phyloP scores from a whole-genome alignment of 148 eudicot species.

The Mesembryanthemum crystallinum region DNA sequence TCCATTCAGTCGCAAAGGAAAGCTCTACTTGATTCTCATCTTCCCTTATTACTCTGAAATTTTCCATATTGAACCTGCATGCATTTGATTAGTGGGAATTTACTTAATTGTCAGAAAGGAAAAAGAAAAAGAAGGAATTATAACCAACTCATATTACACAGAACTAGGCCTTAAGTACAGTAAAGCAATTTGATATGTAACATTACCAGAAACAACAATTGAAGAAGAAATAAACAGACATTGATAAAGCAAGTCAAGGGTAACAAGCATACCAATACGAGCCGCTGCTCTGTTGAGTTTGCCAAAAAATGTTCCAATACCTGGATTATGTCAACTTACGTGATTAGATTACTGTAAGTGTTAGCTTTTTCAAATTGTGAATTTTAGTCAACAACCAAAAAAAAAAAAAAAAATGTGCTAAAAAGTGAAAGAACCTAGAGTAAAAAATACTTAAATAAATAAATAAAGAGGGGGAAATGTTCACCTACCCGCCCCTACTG shows the following conservation, averaged over 20 bases:
- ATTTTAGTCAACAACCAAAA: too few species aligned
- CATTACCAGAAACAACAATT: neutral
- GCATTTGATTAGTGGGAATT: neutral
- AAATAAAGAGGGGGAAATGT: neutral
- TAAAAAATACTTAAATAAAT: too few species aligned
- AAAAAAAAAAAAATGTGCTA: too few species aligned
- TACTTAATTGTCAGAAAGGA: neutral
- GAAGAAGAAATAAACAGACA: neutral
- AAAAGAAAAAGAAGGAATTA: neutral
- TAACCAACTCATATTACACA: too few species aligned
- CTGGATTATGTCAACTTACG: neutral
- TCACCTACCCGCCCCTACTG: constrained; percentile 39
- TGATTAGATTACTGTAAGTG: neutral
- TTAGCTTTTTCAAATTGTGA: too few species aligned
- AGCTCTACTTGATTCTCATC: constrained; percentile 31
- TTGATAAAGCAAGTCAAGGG: neutral
- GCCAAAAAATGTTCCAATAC: constrained; percentile 31
- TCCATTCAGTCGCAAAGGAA: constrained; percentile 25
- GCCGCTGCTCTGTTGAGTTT: neutral
- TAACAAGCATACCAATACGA: constrained; percentile 6
- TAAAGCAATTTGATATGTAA: too few species aligned
- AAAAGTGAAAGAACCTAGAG: too few species aligned
- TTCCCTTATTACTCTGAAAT: constrained; percentile 21
- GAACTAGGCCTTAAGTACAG: too few species aligned
- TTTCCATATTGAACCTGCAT: constrained; percentile 28